Conservation (phyloP, 495 filamentous ascomycete genomes). For the Letharia lupina region DNA sequence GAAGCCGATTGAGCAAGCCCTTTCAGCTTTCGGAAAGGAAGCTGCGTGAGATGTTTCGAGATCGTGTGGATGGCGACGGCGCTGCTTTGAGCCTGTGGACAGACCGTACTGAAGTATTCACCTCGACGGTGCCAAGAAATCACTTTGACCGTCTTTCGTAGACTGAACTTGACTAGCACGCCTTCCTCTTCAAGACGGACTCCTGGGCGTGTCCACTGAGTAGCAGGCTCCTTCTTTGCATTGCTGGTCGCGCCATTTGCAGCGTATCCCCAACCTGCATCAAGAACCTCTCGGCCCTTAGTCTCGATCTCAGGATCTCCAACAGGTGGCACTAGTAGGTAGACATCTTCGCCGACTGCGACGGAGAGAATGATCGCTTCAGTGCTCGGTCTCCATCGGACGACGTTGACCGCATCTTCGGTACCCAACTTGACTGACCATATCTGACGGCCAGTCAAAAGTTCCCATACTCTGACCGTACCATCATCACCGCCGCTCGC, state of each 20-base stretch:
- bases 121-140: conserved; percentile 91
- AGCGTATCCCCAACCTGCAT: conserved; percentile 86
- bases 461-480: conserved; percentile 77
- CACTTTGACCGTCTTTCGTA: conserved; percentile 79
- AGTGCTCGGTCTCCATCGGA: conserved; percentile 80
- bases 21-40: conserved; percentile 78
- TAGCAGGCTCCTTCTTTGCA: conserved; percentile 64
- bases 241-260: conserved; percentile 55
- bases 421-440: conserved; percentile 74
- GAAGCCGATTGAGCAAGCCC: conserved; percentile 78
- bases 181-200: conserved; percentile 65
- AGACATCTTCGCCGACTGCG: conserved; percentile 75
- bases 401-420: conserved; percentile 75
- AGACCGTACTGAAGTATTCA: conserved; percentile 90
- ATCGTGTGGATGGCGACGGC: conserved; percentile 95
- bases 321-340: conserved; percentile 69
- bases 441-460: conserved; percentile 75
- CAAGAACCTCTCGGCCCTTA: conserved; percentile 63
- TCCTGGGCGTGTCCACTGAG: conserved; percentile 75
- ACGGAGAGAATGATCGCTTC: conserved; percentile 76
- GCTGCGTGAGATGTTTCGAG: conserved; percentile 87
- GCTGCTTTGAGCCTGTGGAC: conserved; percentile 62
- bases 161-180: conserved; percentile 65
- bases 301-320: conserved; percentile 63
- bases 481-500: conserved; percentile 94